Conservation (phyloP, 2,329 filamentous ascomycete species). For the Pestalotiopsis fici region DNA sequence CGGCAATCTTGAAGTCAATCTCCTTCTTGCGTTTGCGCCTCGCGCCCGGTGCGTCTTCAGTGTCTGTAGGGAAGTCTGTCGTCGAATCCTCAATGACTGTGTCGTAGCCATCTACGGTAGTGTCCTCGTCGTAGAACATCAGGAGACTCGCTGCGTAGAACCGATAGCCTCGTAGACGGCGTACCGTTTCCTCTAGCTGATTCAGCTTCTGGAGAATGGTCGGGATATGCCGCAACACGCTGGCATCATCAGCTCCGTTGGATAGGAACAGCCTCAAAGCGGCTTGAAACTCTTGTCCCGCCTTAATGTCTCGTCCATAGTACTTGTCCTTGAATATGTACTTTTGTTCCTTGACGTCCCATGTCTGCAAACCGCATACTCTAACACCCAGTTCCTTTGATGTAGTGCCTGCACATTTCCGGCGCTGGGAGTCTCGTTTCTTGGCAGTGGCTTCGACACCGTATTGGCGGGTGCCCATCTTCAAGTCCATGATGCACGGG, state of each 20-base stretch:
- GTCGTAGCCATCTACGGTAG: slow-evolving; percentile 53
- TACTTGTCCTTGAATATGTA: slow-evolving; percentile 99
- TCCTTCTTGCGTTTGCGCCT: slow-evolving; percentile 51
- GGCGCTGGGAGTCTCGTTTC: slow-evolving; percentile 89
- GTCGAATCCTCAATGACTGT: slow-evolving; percentile 57
- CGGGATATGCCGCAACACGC: slow-evolving; percentile 85
- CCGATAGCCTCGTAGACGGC: slow-evolving; percentile 78
- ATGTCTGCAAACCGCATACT: slow-evolving; percentile 94
- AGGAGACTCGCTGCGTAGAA: slow-evolving; percentile 95
- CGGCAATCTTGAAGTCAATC: slow-evolving; percentile 95
- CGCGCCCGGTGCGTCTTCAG: slow-evolving; percentile 47
- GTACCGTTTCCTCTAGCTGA: slow-evolving; percentile 81
- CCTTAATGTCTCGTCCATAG: slow-evolving; percentile 85
- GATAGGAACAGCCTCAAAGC: slow-evolving; percentile 89
- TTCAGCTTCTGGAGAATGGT: slow-evolving; percentile 81
- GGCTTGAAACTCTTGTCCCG: slow-evolving; percentile 84
- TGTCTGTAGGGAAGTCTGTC: slow-evolving; percentile 60
- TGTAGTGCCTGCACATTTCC: slow-evolving; percentile 91
- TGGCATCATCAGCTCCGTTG: slow-evolving; percentile 79
- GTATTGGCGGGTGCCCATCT: slow-evolving; percentile 98
- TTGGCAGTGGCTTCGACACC: slow-evolving; percentile 89
- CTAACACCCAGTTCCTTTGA: slow-evolving; percentile 89
- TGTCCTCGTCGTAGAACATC: slow-evolving; percentile 93
- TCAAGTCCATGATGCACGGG: slow-evolving; percentile 94
- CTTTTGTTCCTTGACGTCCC: slow-evolving; percentile 80